These are phyloP conservation scores for Pseudogymnoascus sp. DNA, from an alignment of 2,329 filamentous ascomycete species.

Conservation along the genomic window DNA sequence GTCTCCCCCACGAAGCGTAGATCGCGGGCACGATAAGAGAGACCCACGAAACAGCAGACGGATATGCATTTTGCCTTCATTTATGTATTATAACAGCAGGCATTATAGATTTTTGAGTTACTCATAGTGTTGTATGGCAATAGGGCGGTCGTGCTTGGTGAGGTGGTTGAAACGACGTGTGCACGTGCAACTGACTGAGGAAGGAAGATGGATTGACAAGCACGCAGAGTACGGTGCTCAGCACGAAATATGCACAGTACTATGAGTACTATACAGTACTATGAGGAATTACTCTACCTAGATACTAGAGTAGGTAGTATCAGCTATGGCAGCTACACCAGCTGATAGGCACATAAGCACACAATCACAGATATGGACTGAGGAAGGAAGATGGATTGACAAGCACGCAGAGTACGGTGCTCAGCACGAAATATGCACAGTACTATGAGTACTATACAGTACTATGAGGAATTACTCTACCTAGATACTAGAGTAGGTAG, in stretches of 20 bases:
- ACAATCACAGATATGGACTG: background rate
- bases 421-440: no score
- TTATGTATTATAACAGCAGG: background rate
- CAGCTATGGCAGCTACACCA: no score
- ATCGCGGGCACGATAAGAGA: background rate
- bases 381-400: background rate
- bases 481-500: no score
- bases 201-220: background rate
- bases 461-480: background rate
- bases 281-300: no score
- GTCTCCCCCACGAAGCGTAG: background rate
- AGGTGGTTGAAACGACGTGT: background rate
- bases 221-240: no score
- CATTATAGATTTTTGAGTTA: background rate
- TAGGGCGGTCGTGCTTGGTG: background rate
- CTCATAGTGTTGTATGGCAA: background rate
- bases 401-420: no score
- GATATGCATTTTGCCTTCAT: background rate
- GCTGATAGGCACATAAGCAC: slow-evolving; percentile 4
- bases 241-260: no score
- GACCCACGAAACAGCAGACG: background rate
- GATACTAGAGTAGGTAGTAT: no score
- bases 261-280: no score
- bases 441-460: no score
- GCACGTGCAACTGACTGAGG: background rate